Conservation (phyloP, 306 rosid species). For the Canavalia gladiata region DNA sequence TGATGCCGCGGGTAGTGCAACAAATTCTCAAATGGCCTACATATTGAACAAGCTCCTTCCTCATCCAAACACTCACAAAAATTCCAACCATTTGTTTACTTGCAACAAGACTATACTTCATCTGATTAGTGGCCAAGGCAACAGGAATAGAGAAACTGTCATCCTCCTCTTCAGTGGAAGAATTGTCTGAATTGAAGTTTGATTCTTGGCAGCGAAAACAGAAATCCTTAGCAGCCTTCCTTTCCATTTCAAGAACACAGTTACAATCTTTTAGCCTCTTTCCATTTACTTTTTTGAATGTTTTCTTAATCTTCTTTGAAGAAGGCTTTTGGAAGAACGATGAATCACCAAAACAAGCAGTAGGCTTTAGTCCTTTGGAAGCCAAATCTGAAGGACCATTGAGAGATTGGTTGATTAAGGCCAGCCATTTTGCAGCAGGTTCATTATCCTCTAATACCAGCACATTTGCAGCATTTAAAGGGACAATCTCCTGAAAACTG, state of each 20-base stretch:
- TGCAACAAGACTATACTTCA: slow-evolving; percentile 83
- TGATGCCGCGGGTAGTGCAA: slow-evolving; percentile 88
- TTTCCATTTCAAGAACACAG: slow-evolving; percentile 73
- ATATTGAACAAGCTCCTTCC: slow-evolving; percentile 76
- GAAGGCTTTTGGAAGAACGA: slow-evolving; percentile 83
- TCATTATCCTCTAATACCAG: slow-evolving; percentile 90
- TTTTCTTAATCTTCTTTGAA: slow-evolving; percentile 76
- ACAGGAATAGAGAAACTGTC: slow-evolving; percentile 62
- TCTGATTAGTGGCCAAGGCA: slow-evolving; percentile 53
- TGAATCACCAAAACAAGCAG: slow-evolving; percentile 61
- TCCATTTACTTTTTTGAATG: slow-evolving; percentile 68
- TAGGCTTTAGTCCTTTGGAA: slow-evolving; percentile 53
- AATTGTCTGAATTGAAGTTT: slow-evolving; percentile 55
- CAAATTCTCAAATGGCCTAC: slow-evolving; percentile 85
- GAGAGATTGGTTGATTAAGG: slow-evolving; percentile 78
- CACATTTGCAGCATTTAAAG: slow-evolving; percentile 96
- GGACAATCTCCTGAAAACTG: slow-evolving; percentile 98
- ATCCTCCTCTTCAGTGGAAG: slow-evolving; percentile 87
- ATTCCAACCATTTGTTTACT: slow-evolving; percentile 98
- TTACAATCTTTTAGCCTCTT: slow-evolving; percentile 82
- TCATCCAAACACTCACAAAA: slow-evolving; percentile 84
- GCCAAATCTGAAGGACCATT: slow-evolving; percentile 62
- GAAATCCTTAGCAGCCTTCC: slow-evolving; percentile 77
- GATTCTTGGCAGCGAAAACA: slow-evolving; percentile 85
- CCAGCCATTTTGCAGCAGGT: slow-evolving; percentile 95